Evolutionary conservation across 2,329 filamentous ascomycete genomes (phyloP), one percentile per base, ranked within the genome.

Genomic region (Niveomyces coronatus): DNA sequence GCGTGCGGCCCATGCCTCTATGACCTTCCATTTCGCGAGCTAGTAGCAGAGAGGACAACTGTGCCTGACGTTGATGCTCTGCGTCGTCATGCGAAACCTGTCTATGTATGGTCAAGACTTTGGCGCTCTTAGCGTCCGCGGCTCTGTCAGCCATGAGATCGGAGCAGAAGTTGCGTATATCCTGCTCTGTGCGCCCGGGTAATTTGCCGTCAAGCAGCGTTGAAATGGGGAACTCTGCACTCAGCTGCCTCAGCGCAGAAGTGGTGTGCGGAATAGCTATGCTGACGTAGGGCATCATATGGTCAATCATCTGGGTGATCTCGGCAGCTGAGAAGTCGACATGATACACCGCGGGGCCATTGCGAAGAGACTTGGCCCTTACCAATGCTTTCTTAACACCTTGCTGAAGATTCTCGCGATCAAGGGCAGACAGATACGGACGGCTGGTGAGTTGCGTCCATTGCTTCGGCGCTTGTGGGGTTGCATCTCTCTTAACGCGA

Each of bases 11-110:
- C 24, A 67, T 61, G 1, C 60, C 57, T 9, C 57, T 54, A 27
- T 64, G 63, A 0, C 71, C 70, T 3, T 58, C 55, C 3, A 72
- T 52, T 47, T 74, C 69, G 9, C 73, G 62, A 1, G 68, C 63
- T 3, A 72, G 49, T 0, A 75, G 53, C 3, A 76, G 47, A 0
- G 61, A 56, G 0, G 64, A 51, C 1, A 70, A 35, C 6, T 52
- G 51, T 28, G 41, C 38, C 11, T 45, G 35, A 5, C 32, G 34
- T 8, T 15, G 39, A 10, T 31, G 35, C n/a, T 38, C 37, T 7
- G 19, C 15, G 22, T 31, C 23, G 11, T 28, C 17, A 2, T 14
- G 17, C 6, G 37, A 30, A 13, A 43, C 41, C 9, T 33, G n/a
- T 9, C 44, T 42, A 6, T 49, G 43, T 1, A 57, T 37, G 1